Evolutionary conservation across 441 rosid genomes (phyloP), one percentile per base, ranked within the genome.

Genomic region (Kokia cookei): DNA sequence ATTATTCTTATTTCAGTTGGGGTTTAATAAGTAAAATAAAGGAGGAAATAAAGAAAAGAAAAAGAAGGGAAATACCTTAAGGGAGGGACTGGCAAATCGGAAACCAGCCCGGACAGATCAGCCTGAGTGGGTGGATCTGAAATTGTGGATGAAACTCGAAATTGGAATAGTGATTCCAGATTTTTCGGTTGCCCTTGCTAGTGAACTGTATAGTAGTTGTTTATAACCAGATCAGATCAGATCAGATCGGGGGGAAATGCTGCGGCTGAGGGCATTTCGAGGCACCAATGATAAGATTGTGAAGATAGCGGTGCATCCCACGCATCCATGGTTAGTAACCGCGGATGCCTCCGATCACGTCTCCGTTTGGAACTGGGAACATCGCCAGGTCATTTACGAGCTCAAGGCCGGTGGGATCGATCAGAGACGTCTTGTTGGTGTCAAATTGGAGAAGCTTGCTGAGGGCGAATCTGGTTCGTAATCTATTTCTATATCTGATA

Each of bases 351-450:
- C 89, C 1, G 99, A 96, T 89, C 85, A 90, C 80, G 91, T 93
- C 77, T 88, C 96, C 19, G 91, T 96, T 65, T 96, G 99, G 99
- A 96, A 96, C 76, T 93, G 97, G 99, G 99, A 93, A 77, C 95
- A 92, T 76, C 94, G 94, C 35, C 99, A 96, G 92, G 87, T 93
- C 15, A 93, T 93, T 77, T 96, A 96, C 55, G 99, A 96, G 83
- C 80, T 93, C 32, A 96, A 92, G 86, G 94, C 97, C 5, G 98
- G 99, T 24, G 99, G 98, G 22, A 97, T 96, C 73, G 98, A 96
- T 78, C 93, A 96, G 84, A 85, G 99, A 61, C 97, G 99, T 37
- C 83, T 96, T 76, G 98, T 96, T 32, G 99, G 99, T 26, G 98
- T 96, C 53, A 96, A 90, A 84, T 77, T 96, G 84, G 99, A 96